phyloP scores from a whole-genome alignment of 345 rosid species.

The Boechera divaricarpa region DNA sequence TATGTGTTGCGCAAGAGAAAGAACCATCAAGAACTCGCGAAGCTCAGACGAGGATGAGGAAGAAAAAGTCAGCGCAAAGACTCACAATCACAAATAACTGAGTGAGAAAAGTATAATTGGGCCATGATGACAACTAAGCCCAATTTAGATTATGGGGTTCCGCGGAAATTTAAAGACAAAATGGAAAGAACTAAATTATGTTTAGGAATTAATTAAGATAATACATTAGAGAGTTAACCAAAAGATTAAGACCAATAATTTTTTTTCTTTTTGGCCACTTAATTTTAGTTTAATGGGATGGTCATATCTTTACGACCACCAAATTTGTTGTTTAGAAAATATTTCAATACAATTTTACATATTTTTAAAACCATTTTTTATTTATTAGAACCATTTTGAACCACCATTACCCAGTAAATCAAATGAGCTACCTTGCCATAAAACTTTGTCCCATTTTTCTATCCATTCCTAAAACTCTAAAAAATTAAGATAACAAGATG shows the following conservation, averaged over 20 bases:
- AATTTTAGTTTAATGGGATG: not conserved
- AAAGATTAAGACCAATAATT: not conserved
- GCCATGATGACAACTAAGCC: slow-evolving; percentile 3
- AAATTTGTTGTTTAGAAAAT: not conserved
- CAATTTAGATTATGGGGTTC: not conserved
- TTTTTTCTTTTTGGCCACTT: not conserved
- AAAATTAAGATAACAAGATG: not conserved
- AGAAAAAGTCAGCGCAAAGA: not conserved
- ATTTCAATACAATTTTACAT: not conserved
- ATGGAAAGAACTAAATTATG: not conserved
- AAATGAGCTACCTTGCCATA: not conserved
- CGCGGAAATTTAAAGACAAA: not conserved
- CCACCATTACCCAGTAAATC: not conserved
- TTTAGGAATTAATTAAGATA: too few relatives aligned
- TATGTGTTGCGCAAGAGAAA: too few relatives aligned
- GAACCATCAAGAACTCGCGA: not conserved
- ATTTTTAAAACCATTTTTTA: too few relatives aligned
- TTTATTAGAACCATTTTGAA: too few relatives aligned
- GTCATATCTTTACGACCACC: not conserved
- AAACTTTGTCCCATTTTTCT: not conserved
- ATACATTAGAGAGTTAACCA: not conserved
- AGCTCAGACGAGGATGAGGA: not conserved
- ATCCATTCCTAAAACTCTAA: not conserved
- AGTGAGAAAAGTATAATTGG: not conserved
- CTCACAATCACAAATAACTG: not conserved